Evolutionary conservation across 225 moss, liverwort and hornwort species (phyloP), one percentile per base, ranked within the genome.

Genomic region (Marchantia polymorpha): DNA sequence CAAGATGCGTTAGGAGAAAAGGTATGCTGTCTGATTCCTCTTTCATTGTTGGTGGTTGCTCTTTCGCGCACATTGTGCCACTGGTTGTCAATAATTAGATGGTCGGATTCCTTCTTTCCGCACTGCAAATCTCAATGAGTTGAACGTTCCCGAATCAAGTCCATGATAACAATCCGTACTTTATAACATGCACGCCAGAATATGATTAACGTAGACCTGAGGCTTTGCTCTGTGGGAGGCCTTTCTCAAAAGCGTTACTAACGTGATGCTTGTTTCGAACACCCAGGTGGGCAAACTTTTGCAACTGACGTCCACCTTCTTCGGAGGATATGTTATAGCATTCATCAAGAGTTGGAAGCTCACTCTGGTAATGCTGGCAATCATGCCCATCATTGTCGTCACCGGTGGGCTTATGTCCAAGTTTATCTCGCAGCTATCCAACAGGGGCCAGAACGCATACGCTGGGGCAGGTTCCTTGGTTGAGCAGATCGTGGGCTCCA

Each of bases 1-100:
- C 97, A 93, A 73, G 87, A 91, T 27, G 94, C 94, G 22, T 79
- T 95, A 22, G 97, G 94, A 81, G 94, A 95, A 78, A 94, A 99
- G 94, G 97, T 99, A n/a, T n/a, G n/a, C n/a, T n/a, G n/a, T n/a
- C n/a, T n/a, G n/a, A n/a, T n/a, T n/a, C n/a, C n/a, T n/a, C n/a
- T 25, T 67, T 67, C 5, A 12, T 67, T 27, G 5, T 39, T 39
- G 39, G 39, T 39, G 23, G 67, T 31, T 12, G 17, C 15, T 17
- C n/a, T 31, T 15, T 17, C 7, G 20, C 16, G 14, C 0, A 14
- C 31, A 48, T 0, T 69, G 14, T 22, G 31, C 29, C 14, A 0
- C n/a, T 61, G 39, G 39, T 39, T 39, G 39, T 39, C 39, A 39
- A 39, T 2, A 39, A 39, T 2, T 39, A 39, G 39, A 39, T 39